Evolutionary conservation across 495 filamentous ascomycete species (phyloP).

Genomic region (Trichocladium uniseriatum): DNA sequence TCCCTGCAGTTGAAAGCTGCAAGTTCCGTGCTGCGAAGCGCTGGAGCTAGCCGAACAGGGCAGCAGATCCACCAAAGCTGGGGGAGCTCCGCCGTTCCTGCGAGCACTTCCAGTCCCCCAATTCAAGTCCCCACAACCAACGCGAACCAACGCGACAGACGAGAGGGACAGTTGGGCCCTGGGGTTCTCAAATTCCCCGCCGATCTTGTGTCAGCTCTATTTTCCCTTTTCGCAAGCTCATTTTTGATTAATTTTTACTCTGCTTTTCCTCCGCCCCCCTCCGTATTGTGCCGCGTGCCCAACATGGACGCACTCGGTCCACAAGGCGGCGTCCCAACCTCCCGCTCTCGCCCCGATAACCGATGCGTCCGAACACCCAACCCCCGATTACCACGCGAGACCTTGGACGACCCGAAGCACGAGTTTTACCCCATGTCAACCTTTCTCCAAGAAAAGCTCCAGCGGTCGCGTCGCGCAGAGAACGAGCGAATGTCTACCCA

Average conservation of each 20-base stretch:
- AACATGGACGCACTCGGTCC: constrained; percentile 18
- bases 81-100: not conserved
- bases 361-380: not conserved
- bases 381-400: constrained; percentile 22
- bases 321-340: not conserved
- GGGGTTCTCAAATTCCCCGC: too few relatives aligned
- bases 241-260: not conserved
- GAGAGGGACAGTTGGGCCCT: too few relatives aligned
- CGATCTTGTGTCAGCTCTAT: not conserved
- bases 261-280: not conserved
- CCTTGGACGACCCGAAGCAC: constrained; percentile 21
- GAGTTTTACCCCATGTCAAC: constrained; percentile 29
- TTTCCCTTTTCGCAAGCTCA: not conserved
- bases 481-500: constrained; percentile 33
- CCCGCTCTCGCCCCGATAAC: too few relatives aligned
- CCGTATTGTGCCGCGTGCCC: constrained; percentile 12
- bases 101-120: constrained; percentile 5
- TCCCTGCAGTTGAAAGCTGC: too few relatives aligned
- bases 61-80: not conserved
- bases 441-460: constrained; percentile 43
- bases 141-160: not conserved
- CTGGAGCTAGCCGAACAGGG: constrained; percentile 1
- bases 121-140: not conserved
- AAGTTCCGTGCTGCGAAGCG: not conserved
- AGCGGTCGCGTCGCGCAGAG: constrained; percentile 40